Conservation (phyloP, 106 monocot species). For the Allium fistulosum region DNA sequence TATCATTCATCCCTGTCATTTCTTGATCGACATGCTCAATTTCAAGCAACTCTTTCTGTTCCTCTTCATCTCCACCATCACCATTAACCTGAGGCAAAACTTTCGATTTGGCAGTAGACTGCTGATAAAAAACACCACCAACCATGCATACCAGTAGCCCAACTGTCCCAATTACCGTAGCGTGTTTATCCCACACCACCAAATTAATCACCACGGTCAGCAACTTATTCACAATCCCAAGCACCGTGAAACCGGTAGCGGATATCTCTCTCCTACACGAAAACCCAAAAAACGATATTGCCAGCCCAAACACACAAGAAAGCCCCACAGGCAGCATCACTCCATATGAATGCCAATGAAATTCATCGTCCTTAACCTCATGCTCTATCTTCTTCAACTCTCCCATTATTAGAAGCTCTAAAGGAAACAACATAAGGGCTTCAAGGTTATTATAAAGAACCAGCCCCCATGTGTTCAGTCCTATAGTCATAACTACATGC, state of each 20-base stretch:
- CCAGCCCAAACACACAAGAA: slow-evolving; percentile 50
- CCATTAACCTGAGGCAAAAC: not conserved
- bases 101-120: slow-evolving; percentile 9
- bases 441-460: slow-evolving; percentile 58
- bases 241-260: slow-evolving; percentile 54
- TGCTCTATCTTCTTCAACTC: slow-evolving; percentile 62
- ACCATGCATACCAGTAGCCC: slow-evolving; percentile 23
- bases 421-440: slow-evolving; percentile 44
- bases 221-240: slow-evolving; percentile 30
- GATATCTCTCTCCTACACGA: slow-evolving; percentile 56
- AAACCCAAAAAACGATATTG: slow-evolving; percentile 64
- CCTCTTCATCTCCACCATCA: not conserved
- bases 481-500: slow-evolving; percentile 59
- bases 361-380: slow-evolving; percentile 24
- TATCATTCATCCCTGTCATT: no score
- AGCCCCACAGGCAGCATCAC: slow-evolving; percentile 42
- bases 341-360: slow-evolving; percentile 27
- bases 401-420: slow-evolving; percentile 52
- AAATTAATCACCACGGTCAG: slow-evolving; percentile 21
- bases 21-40: not conserved
- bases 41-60: slow-evolving; percentile 11
- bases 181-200: slow-evolving; percentile 24
- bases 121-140: slow-evolving; percentile 23
- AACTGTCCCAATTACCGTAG: slow-evolving; percentile 11
- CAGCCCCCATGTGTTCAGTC: slow-evolving; percentile 55